Evolutionary conservation across 2,329 filamentous ascomycete species (phyloP).

Genomic region (Penicillium decumbens): DNA sequence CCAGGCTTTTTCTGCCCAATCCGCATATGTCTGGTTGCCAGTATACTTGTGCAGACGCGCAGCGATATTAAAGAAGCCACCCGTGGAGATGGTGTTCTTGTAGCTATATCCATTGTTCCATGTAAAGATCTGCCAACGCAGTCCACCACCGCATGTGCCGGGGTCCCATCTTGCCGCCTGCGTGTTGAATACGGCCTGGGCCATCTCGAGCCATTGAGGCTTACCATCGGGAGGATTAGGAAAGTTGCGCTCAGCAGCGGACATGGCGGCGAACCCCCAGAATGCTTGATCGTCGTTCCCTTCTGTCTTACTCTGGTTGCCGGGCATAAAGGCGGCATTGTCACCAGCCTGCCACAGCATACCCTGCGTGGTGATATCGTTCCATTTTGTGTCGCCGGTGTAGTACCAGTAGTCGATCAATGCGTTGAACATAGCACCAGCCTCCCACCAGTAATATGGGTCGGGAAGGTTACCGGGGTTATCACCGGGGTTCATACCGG

Average conservation of each 20-base stretch:
- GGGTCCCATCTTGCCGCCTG: conserved; percentile 68
- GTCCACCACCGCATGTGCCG: conserved; percentile 63
- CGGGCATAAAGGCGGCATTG: conserved; percentile 39
- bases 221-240: conserved; percentile 47
- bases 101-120: conserved; percentile 34
- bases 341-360: conserved; percentile 38
- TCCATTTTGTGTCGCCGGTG: conserved; percentile 41
- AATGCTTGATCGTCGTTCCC: conserved; percentile 58
- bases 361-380: conserved; percentile 35
- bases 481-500: conserved; percentile 45
- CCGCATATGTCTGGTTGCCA: conserved; percentile 29
- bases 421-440: conserved; percentile 41
- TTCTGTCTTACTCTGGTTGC: conserved; percentile 41
- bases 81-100: conserved; percentile 35
- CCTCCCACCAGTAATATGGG: conserved; percentile 48
- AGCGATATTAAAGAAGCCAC: conserved; percentile 32
- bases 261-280: conserved; percentile 55
- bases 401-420: conserved; percentile 44
- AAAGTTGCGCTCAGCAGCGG: conserved; percentile 49
- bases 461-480: conserved; percentile 49
- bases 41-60: conserved; percentile 31
- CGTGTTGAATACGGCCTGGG: conserved; percentile 74
- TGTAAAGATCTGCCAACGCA: conserved; percentile 44
- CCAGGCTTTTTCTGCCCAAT: conserved; percentile 66
- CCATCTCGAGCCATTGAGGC: conserved; percentile 72